A percentile compares a stretch with the other conserved stretches of the same genome.
phyloP scores from a whole-genome alignment of 768 basidiomycete genomes.

The Boletus rubroflammeus region DNA sequence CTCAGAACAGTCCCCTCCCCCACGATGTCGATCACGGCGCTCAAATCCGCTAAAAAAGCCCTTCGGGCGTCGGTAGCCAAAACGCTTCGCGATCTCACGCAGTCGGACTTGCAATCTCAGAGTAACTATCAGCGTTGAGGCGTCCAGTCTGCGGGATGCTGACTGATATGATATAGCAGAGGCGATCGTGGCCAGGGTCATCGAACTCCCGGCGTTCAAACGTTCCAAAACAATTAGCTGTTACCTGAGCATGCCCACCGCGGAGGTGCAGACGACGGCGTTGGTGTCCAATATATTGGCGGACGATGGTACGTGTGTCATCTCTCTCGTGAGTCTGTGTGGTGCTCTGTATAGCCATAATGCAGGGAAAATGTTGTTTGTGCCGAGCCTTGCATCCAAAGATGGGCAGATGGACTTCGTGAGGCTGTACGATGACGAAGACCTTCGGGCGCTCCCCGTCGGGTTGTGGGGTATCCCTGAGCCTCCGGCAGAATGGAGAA shows the following conservation, averaged over 20 bases:
- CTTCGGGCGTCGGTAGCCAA: slow-evolving; percentile 50
- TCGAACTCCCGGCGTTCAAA: slow-evolving; percentile 50
- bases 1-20: background rate
- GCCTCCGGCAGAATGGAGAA: slow-evolving; percentile 46
- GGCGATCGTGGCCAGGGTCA: slow-evolving; percentile 43
- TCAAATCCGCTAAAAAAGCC: slow-evolving; percentile 45
- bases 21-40: slow-evolving; percentile 28
- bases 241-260: slow-evolving; percentile 76
- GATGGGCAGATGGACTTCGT: slow-evolving; percentile 61
- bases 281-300: slow-evolving; percentile 52
- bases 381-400: slow-evolving; percentile 57
- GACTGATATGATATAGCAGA: slow-evolving; percentile 19
- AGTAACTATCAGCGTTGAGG: slow-evolving; percentile 37
- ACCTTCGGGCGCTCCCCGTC: slow-evolving; percentile 52
- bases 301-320: slow-evolving; percentile 41
- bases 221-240: slow-evolving; percentile 56
- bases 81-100: slow-evolving; percentile 43
- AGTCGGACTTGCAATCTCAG: slow-evolving; percentile 51
- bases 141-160: background rate
- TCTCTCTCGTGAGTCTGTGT: background rate
- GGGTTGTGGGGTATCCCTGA: slow-evolving; percentile 79
- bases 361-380: slow-evolving; percentile 63
- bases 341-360: background rate
- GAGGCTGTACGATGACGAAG: slow-evolving; percentile 53
- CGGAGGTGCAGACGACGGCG: slow-evolving; percentile 58